Evolutionary conservation across 2,329 filamentous ascomycete genomes (phyloP).

Genomic region (Penicillium sclerotiorum): DNA sequence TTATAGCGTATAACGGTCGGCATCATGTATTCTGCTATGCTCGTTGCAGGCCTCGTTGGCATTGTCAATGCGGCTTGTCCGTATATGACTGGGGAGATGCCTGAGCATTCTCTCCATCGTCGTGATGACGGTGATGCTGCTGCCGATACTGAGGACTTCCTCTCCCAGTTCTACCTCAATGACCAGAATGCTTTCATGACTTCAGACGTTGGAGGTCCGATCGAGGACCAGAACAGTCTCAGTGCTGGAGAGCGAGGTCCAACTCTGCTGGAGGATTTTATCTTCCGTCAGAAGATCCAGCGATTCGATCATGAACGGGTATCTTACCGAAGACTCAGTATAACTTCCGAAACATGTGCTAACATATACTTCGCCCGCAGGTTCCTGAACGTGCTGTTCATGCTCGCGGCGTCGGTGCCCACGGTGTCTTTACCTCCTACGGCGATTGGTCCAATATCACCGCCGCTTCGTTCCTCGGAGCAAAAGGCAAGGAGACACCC

Average conservation of each 20-base stretch:
- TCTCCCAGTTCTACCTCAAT: constrained; percentile 52
- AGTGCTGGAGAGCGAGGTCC: constrained; percentile 69
- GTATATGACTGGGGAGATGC: constrained; percentile 41
- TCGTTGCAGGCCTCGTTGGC: constrained; percentile 34
- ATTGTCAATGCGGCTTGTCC: constrained; percentile 45
- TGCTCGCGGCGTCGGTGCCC: constrained; percentile 67
- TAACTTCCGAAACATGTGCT: no score
- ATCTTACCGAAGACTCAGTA: constrained; percentile 10
- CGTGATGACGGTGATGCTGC: constrained; percentile 32
- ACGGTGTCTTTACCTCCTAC: constrained; percentile 71
- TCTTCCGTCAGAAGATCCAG: constrained; percentile 71
- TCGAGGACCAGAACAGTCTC: constrained; percentile 67
- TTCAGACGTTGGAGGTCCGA: constrained; percentile 68
- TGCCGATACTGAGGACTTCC: constrained; percentile 40
- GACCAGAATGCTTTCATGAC: constrained; percentile 62
- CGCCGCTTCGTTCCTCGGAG: constrained; percentile 64
- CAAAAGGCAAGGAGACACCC: constrained; percentile 62
- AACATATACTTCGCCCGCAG: no score
- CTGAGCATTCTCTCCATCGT: constrained; percentile 17
- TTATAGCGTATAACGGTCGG: no score
- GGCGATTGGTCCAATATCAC: constrained; percentile 69
- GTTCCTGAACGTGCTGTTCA: constrained; percentile 69
- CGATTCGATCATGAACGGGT: constrained; percentile 73
- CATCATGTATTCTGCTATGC: constrained; percentile 29
- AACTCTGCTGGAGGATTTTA: constrained; percentile 71